Conservation (phyloP, 2,329 filamentous ascomycete species). For the Aureobasidium vineae region DNA sequence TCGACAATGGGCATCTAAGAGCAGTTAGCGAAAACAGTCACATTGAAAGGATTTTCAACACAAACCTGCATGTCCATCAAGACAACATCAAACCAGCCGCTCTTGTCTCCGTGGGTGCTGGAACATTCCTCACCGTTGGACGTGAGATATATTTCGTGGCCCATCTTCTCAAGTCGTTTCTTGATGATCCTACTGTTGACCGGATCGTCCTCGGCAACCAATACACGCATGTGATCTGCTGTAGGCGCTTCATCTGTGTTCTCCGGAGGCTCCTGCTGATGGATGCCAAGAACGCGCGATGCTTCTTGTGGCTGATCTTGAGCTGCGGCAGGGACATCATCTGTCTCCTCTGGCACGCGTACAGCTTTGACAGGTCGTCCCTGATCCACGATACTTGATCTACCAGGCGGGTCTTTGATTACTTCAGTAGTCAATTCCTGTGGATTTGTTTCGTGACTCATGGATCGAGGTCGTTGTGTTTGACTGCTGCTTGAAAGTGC, state of each 20-base stretch:
- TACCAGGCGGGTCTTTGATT: constrained; percentile 35
- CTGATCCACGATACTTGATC: constrained; percentile 44
- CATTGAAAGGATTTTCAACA: background rate
- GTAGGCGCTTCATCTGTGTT: constrained; percentile 29
- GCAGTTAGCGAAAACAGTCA: constrained; percentile 27
- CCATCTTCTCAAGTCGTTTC: constrained; percentile 74
- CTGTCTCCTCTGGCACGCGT: constrained; percentile 47
- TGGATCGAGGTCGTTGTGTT: constrained; percentile 4
- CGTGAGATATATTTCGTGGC: constrained; percentile 69
- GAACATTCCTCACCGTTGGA: constrained; percentile 85
- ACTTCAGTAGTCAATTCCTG: background rate
- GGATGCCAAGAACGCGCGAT: constrained; percentile 2
- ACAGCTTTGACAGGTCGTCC: constrained; percentile 47
- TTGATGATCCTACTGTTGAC: constrained; percentile 80
- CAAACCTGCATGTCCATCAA: constrained; percentile 91
- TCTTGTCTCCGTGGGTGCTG: constrained; percentile 62
- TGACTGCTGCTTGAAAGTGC: constrained; percentile 21
- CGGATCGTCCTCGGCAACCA: constrained; percentile 85
- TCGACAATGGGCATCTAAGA: constrained; percentile 87
- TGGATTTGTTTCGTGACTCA: constrained; percentile 30
- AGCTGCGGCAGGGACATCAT: background rate
- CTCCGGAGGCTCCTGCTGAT: constrained; percentile 27
- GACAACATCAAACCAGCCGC: constrained; percentile 68
- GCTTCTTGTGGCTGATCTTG: constrained; percentile 17
- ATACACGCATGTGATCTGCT: constrained; percentile 56